Evolutionary conservation across 768 basidiomycete species (phyloP).

Genomic region (Macrolepiota albuminosa): DNA sequence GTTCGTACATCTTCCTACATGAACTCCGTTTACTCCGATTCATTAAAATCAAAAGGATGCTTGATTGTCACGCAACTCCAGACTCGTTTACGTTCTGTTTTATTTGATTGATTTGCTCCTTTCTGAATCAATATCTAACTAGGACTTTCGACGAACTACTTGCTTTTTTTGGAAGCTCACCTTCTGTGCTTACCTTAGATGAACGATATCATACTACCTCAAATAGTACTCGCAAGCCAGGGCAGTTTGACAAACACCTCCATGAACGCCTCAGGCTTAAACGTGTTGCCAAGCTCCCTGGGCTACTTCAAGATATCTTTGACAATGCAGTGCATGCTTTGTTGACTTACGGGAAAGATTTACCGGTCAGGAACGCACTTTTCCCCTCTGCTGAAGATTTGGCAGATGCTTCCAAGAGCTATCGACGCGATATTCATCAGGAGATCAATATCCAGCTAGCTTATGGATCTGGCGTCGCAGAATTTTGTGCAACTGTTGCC

Average conservation of each 20-base stretch:
- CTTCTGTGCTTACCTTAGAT: not conserved
- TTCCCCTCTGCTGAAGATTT: not conserved
- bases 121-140: not conserved
- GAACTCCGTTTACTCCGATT: not conserved
- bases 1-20: not conserved
- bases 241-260: slow-evolving; percentile 1
- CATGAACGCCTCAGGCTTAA: not conserved
- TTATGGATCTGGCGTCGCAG: not conserved
- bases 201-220: not conserved
- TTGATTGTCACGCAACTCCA: not conserved
- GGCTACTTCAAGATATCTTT: not conserved
- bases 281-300: not conserved
- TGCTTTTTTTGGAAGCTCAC: not conserved
- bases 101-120: not conserved
- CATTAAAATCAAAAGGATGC: not conserved
- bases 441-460: not conserved
- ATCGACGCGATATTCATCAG: not conserved
- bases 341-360: not conserved
- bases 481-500: not conserved
- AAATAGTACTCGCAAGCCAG: not conserved
- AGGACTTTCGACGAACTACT: not conserved
- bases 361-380: not conserved
- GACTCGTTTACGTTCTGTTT: not conserved
- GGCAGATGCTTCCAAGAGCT: not conserved
- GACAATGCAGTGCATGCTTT: not conserved